A percentile compares a stretch with the other conserved stretches of the same genome.
Conservation (phyloP, 257 asterid genomes). For the Ehretia macrophylla region DNA sequence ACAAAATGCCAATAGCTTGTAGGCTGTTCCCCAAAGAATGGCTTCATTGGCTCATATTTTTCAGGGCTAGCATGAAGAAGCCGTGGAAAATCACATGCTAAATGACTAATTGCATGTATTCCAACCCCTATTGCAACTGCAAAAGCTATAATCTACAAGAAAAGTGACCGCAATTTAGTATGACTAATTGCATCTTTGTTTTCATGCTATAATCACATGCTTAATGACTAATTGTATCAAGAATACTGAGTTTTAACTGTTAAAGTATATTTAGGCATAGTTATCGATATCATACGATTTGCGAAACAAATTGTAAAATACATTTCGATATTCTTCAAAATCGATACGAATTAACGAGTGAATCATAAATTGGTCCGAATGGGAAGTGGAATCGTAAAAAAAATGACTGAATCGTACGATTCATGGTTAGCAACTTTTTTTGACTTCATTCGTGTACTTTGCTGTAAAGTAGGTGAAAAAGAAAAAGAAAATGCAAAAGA, state of each 20-base stretch:
- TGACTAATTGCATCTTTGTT: background rate
- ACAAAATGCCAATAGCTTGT: constrained; percentile 58
- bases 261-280: too few relatives aligned
- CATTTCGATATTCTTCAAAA: too few relatives aligned
- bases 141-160: constrained; percentile 49
- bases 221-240: background rate
- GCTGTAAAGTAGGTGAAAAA: too few relatives aligned
- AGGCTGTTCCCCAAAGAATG: constrained; percentile 55
- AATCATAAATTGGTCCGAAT: too few relatives aligned
- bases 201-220: background rate
- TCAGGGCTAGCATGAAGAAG: constrained; percentile 40
- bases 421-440: too few relatives aligned
- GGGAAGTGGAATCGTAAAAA: too few relatives aligned
- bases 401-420: too few relatives aligned
- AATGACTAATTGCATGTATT: constrained; percentile 59
- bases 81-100: constrained; percentile 72
- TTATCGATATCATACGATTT: too few relatives aligned
- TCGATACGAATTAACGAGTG: too few relatives aligned
- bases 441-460: too few relatives aligned
- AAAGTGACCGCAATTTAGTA: background rate
- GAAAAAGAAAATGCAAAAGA: too few relatives aligned
- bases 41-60: constrained; percentile 39
- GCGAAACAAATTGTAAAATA: too few relatives aligned
- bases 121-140: constrained; percentile 68
- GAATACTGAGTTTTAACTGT: background rate